These are phyloP conservation scores for Collybiopsis confluens DNA, from an alignment of 768 basidiomycete species.

Conservation along the genomic window DNA sequence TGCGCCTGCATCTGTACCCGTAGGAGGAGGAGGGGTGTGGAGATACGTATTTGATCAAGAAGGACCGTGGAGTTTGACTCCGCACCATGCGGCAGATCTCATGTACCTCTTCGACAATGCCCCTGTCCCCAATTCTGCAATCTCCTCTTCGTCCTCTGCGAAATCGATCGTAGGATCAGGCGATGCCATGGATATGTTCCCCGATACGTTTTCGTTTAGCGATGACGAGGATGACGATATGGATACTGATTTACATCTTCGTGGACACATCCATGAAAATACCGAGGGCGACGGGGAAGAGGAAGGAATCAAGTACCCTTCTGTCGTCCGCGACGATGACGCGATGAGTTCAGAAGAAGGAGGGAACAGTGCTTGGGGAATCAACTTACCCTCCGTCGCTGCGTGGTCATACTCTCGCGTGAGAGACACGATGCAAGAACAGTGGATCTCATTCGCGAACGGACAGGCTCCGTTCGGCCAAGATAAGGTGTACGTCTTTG, in stretches of 20 bases:
- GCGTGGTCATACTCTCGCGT: slow-evolving; percentile 64
- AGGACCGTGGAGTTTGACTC: slow-evolving; percentile 55
- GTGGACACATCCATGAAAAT: too few species aligned
- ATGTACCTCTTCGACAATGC: slow-evolving; percentile 79
- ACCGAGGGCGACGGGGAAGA: slow-evolving; percentile 34
- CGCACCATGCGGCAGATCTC: slow-evolving; percentile 70
- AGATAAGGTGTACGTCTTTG: slow-evolving; percentile 73
- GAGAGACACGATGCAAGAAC: slow-evolving; percentile 65
- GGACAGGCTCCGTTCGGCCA: slow-evolving; percentile 70
- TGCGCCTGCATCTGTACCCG: too few species aligned
- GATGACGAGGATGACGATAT: slow-evolving; percentile 32
- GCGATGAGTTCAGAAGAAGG: slow-evolving; percentile 9
- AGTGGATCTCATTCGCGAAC: slow-evolving; percentile 73
- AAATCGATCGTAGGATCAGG: neutral
- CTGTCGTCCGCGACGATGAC: slow-evolving; percentile 17
- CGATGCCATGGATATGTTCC: slow-evolving; percentile 20
- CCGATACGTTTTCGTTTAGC: slow-evolving; percentile 24
- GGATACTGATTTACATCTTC: too few species aligned
- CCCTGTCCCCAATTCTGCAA: slow-evolving; percentile 45
- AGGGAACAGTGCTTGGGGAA: slow-evolving; percentile 42
- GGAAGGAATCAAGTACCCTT: slow-evolving; percentile 23
- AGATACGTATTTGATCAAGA: slow-evolving; percentile 84
- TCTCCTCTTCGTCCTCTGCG: slow-evolving; percentile 14
- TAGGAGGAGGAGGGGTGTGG: slow-evolving; percentile 67
- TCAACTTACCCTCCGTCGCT: slow-evolving; percentile 54